Conservation (phyloP, 345 rosid species). For the Gossypioides kirkii region DNA sequence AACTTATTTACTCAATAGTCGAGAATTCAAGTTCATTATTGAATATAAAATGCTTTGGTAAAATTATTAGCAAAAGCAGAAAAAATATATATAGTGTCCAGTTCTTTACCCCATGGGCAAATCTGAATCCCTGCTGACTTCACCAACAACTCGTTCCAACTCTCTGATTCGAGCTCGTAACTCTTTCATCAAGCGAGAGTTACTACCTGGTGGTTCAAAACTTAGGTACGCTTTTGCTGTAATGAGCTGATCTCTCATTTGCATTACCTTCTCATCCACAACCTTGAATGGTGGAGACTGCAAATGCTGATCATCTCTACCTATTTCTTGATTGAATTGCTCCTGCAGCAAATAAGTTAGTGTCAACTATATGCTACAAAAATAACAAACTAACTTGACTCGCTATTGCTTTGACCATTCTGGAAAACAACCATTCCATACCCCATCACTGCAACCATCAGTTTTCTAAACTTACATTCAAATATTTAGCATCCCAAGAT, state of each 20-base stretch:
- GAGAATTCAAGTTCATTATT: neutral
- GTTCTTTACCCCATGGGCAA: constrained; percentile 62
- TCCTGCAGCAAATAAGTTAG: constrained; percentile 37
- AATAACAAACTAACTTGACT: neutral
- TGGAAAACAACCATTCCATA: neutral
- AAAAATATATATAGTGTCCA: neutral
- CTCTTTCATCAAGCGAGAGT: constrained; percentile 68
- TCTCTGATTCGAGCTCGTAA: constrained; percentile 64
- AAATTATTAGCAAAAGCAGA: neutral
- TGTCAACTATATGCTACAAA: neutral
- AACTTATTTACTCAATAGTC: neutral
- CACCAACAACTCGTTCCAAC: constrained; percentile 59
- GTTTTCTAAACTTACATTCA: neutral
- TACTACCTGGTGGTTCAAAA: constrained; percentile 58
- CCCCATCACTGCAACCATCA: neutral
- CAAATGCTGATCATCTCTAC: constrained; percentile 28
- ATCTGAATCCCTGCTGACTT: constrained; percentile 60
- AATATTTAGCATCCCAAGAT: neutral
- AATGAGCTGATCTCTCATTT: constrained; percentile 74
- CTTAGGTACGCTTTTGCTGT: constrained; percentile 71
- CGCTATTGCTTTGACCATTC: neutral
- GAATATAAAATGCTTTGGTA: neutral
- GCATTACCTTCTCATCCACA: constrained; percentile 55
- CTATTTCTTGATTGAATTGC: constrained; percentile 20
- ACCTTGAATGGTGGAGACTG: constrained; percentile 25